Evolutionary conservation across 2,329 filamentous ascomycete genomes (phyloP).

Genomic region (Paradendryphiella salina): DNA sequence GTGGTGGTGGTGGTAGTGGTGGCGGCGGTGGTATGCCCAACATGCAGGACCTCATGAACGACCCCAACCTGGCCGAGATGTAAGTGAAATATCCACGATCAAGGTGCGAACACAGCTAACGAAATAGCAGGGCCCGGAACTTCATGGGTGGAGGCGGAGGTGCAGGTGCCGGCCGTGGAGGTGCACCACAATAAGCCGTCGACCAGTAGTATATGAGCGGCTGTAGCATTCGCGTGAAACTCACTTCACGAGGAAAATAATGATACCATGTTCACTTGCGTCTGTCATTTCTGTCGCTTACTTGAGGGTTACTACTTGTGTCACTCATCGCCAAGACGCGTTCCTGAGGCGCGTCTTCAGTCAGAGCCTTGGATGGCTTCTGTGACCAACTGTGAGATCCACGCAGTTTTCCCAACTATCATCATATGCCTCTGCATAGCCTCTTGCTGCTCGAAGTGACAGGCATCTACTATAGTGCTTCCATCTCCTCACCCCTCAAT

Average conservation of each 20-base stretch:
- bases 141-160: conserved; percentile 61
- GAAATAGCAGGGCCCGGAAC: conserved; percentile 60
- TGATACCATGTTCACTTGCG: conserved; percentile 35
- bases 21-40: conserved; percentile 90
- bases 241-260: conserved; percentile 29
- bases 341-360: not conserved
- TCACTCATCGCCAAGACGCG: not conserved
- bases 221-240: not conserved
- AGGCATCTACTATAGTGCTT: not conserved
- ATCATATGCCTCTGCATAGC: not conserved
- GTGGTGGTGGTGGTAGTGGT: conserved; percentile 59
- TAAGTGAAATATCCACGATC: conserved; percentile 56
- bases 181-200: conserved; percentile 24
- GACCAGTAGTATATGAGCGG: not conserved
- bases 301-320: not conserved
- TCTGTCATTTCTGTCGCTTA: not conserved
- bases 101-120: conserved; percentile 6
- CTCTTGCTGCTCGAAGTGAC: not conserved
- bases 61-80: conserved; percentile 91
- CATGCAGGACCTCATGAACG: conserved; percentile 81
- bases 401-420: not conserved
- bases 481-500: conserved; percentile 45
- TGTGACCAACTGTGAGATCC: not conserved
- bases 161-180: conserved; percentile 26
- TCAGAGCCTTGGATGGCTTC: not conserved